Percentiles rank a stretch among this genome's conserved stretches.
Evolutionary conservation across 139 green algal species (phyloP).

Genomic region (Limnomonas spitsbergensis): DNA sequence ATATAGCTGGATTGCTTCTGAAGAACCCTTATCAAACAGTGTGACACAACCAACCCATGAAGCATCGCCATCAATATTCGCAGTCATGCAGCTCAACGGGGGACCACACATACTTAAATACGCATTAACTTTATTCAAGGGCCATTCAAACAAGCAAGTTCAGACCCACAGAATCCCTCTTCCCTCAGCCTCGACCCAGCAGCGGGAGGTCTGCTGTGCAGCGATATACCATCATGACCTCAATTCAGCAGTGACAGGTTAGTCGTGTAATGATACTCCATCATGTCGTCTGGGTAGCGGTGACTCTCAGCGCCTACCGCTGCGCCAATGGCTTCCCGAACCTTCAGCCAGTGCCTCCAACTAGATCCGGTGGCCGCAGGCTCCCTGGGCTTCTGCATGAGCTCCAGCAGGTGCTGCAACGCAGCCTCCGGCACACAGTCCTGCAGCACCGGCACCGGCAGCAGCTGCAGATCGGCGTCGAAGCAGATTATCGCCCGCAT

Average conservation of each 20-base stretch:
- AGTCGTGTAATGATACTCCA: not conserved
- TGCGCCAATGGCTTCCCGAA: not conserved
- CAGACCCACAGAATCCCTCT: too few species aligned
- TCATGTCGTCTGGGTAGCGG: constrained; percentile 1
- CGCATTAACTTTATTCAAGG: too few species aligned
- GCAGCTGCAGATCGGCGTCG: not conserved
- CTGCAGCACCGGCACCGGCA: not conserved
- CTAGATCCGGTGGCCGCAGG: not conserved
- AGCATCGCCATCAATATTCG: too few species aligned
- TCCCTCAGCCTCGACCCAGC: too few species aligned
- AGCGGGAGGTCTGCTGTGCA: too few species aligned
- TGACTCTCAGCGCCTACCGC: not conserved
- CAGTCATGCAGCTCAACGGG: too few species aligned
- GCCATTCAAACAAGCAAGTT: too few species aligned
- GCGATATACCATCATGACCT: too few species aligned
- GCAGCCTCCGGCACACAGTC: not conserved
- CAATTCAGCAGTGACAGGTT: not conserved
- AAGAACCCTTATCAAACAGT: too few species aligned
- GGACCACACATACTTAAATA: too few species aligned
- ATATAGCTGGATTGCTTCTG: too few species aligned
- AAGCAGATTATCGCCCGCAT: constrained; percentile 10
- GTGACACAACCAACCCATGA: too few species aligned
- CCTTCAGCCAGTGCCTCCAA: not conserved
- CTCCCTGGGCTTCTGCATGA: not conserved
- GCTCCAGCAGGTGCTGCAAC: not conserved